Conservation (phyloP, 2,329 filamentous ascomycete species). For the Lasiodiplodia theobromae region DNA sequence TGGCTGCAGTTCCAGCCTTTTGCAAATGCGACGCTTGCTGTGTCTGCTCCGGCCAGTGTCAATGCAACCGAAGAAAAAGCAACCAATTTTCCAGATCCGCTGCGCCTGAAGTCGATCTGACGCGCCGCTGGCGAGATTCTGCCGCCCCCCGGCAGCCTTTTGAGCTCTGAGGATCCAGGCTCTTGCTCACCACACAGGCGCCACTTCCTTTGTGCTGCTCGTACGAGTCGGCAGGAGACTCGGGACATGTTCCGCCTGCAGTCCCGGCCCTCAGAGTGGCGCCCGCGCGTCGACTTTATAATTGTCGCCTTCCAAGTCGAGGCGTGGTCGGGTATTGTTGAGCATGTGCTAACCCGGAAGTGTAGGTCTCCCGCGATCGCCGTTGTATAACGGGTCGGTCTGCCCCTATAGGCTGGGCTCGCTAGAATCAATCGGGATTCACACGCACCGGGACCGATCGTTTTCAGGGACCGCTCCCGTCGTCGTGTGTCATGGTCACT, state of each 20-base stretch:
- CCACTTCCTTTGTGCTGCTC: background rate
- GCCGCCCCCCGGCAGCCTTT: background rate
- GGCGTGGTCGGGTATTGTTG: constrained; percentile 15
- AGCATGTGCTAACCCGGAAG: constrained; percentile 7
- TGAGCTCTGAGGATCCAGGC: background rate
- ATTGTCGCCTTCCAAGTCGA: constrained; percentile 9
- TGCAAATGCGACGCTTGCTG: constrained; percentile 23
- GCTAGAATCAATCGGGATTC: constrained; percentile 20
- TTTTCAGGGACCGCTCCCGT: constrained; percentile 23
- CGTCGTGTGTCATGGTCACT: constrained; percentile 3
- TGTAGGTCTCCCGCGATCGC: constrained; percentile 18
- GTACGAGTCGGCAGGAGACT: background rate
- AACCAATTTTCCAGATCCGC: constrained; percentile 21
- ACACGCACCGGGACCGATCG: background rate
- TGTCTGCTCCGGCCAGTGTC: constrained; percentile 1
- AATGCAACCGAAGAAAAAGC: constrained; percentile 16
- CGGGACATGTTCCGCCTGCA: constrained; percentile 10
- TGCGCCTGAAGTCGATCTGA: background rate
- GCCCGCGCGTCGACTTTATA: background rate
- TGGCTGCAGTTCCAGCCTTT: constrained; percentile 12
- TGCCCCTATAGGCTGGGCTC: constrained; percentile 14
- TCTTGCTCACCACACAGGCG: constrained; percentile 10
- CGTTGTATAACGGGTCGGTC: constrained; percentile 9
- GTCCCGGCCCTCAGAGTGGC: background rate
- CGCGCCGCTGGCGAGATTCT: background rate